Base-by-base conservation (phyloP, 208 protist species). In the Wallacemonas sp. region DNA sequence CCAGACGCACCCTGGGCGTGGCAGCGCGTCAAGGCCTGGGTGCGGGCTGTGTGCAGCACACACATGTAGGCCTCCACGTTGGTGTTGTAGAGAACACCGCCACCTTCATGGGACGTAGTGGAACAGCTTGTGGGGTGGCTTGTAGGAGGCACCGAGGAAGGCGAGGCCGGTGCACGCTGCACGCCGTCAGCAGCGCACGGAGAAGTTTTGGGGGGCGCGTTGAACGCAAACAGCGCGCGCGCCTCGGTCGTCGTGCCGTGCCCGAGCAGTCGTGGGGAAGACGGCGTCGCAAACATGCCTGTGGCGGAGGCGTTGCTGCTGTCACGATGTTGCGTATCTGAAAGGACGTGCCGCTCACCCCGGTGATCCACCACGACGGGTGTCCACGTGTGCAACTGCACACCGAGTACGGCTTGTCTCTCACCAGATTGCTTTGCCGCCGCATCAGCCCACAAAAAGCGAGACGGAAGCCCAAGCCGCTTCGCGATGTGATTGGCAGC, bases 31-130 rank as follows among this genome's bases (percentile, higher is more conserved):
- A 86, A 62, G 0, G 75, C 79, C 62, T 91, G 84, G 17, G 73
- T 71, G 3, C 72, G 75, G 1, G 76, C 88, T 0, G 82, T 86
- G 38, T 70, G 72, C 30, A 91, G 61, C 22, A 89, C 12, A 5
- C 76, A 62, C n/a, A 80, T 41, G 62, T 90, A 86, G 15, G 74
- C 82, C 65, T 91, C 82, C 19, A 88, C 58, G 1, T 46, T 55
- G 0, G 59, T 76, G 2, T 36, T 49, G 66, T 85, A 81, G 30
- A 90, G 46, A 2, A 83, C 51, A 0, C 84, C 88, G 14, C 88
- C 84, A 26, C 84, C 88, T 12, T 19, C 34, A 15, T 19, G 8
- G 51, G 2, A 14, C 31, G 14, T 21, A 44, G 0, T 38, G 42
- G 1, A 45, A 21, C 31, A 19, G 45, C n/a, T 36, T n/a, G n/a